Percentiles rank a stretch among this genome's conserved stretches.
These are phyloP conservation scores for Hygrocybe coccinea DNA, from an alignment of 768 basidiomycete species.

Conservation along the genomic window DNA sequence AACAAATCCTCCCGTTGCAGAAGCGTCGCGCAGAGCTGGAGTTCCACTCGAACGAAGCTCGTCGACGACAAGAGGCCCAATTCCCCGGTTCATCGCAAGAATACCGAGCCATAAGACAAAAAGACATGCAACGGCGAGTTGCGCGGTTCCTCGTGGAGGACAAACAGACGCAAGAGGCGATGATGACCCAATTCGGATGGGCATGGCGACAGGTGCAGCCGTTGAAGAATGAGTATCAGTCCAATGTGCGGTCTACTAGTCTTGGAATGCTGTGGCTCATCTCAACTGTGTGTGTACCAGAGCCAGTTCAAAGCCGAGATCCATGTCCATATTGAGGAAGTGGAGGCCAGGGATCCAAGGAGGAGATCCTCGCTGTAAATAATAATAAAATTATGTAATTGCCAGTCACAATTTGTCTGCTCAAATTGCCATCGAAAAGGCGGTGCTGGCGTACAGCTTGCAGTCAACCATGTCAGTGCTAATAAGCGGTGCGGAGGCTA, in stretches of 20 bases:
- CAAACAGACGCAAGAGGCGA: conserved; percentile 37
- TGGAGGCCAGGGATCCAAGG: not conserved
- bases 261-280: not conserved
- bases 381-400: not conserved
- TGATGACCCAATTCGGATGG: conserved; percentile 49
- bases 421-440: too few species aligned
- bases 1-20: conserved; percentile 20
- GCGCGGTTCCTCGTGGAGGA: conserved; percentile 43
- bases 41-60: conserved; percentile 21
- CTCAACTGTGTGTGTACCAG: not conserved
- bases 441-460: too few species aligned
- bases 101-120: conserved; percentile 27
- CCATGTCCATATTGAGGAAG: not conserved
- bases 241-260: conserved; percentile 36
- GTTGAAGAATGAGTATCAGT: conserved; percentile 36
- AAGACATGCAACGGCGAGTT: conserved; percentile 45
- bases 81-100: conserved; percentile 36
- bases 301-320: not conserved
- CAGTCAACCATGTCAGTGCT: too few species aligned
- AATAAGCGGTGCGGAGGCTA: too few species aligned
- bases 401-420: not conserved
- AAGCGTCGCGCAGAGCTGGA: conserved; percentile 16
- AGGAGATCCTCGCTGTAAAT: not conserved
- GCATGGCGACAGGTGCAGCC: conserved; percentile 44
- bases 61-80: conserved; percentile 22